Evolutionary conservation across 1,284 basidiomycete genomes (phyloP).

Genomic region (Dichomitus squalens): DNA sequence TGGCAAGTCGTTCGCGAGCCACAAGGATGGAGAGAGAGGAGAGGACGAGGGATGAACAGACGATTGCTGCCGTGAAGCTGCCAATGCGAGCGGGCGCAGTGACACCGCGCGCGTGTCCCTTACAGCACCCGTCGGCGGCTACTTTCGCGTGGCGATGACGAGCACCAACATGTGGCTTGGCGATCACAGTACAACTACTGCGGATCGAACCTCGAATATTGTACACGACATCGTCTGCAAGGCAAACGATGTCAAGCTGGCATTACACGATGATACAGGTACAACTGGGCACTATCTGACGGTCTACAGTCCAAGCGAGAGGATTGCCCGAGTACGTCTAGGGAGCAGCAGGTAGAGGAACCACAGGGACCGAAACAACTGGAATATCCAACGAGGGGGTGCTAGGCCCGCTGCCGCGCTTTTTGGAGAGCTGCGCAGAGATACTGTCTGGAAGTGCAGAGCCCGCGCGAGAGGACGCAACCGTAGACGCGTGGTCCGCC

Average conservation of each 20-base stretch:
- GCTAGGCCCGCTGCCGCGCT: constrained; percentile 19
- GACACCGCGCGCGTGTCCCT: background rate
- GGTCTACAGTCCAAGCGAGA: background rate
- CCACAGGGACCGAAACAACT: constrained; percentile 9
- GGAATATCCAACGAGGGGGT: constrained; percentile 18
- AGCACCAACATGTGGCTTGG: constrained; percentile 9
- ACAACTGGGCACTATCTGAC: background rate
- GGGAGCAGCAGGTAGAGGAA: constrained; percentile 10
- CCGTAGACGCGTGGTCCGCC: constrained; percentile 12
- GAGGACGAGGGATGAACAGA: background rate
- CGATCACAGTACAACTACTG: background rate
- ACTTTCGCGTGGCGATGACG: constrained; percentile 2
- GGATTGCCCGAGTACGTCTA: background rate
- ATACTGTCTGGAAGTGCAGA: constrained; percentile 22
- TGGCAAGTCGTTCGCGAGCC: background rate
- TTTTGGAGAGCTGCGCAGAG: constrained; percentile 20
- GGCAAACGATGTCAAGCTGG: no score
- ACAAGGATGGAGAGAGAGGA: background rate
- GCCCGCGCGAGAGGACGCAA: constrained; percentile 21
- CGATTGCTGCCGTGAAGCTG: constrained; percentile 1
- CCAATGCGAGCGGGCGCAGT: background rate
- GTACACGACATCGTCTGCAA: no score
- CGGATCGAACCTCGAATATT: background rate
- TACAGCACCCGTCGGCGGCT: no score
- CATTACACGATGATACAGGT: no score